Conservation (phyloP, 1,284 basidiomycete genomes). For the Tilletia horrida region DNA sequence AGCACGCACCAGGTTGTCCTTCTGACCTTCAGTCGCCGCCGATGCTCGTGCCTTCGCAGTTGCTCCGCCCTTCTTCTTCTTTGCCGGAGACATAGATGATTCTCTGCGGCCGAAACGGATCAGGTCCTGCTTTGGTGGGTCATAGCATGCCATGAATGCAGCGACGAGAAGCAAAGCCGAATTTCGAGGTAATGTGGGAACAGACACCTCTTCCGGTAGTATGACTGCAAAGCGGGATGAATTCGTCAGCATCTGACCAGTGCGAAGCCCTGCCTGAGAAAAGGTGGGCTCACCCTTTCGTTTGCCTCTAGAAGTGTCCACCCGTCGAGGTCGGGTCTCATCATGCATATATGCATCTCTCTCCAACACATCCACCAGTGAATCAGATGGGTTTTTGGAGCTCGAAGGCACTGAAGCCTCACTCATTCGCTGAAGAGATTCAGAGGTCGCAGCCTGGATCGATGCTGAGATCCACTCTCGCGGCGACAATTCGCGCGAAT, state of each 20-base stretch:
- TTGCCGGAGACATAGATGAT: constrained; percentile 20
- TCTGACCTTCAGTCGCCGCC: constrained; percentile 56
- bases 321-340: too few species aligned
- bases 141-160: constrained; percentile 78
- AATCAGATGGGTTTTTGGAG: too few species aligned
- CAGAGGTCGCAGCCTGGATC: constrained; percentile 22
- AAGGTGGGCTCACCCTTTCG: background rate
- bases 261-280: too few species aligned
- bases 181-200: background rate
- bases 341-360: too few species aligned
- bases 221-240: constrained; percentile 24
- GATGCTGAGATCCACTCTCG: constrained; percentile 34
- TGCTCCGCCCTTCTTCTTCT: constrained; percentile 66
- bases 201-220: background rate
- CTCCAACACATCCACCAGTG: too few species aligned
- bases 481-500: constrained; percentile 36
- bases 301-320: background rate
- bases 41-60: constrained; percentile 64
- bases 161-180: constrained; percentile 73
- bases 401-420: constrained; percentile 20
- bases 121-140: constrained; percentile 75
- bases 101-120: constrained; percentile 23
- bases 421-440: background rate
- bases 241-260: too few species aligned
- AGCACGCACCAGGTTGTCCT: constrained; percentile 28